These are phyloP conservation scores for Pythium aristosporum DNA, from an alignment of 352 stramenopile genomes.

Conservation along the genomic window DNA sequence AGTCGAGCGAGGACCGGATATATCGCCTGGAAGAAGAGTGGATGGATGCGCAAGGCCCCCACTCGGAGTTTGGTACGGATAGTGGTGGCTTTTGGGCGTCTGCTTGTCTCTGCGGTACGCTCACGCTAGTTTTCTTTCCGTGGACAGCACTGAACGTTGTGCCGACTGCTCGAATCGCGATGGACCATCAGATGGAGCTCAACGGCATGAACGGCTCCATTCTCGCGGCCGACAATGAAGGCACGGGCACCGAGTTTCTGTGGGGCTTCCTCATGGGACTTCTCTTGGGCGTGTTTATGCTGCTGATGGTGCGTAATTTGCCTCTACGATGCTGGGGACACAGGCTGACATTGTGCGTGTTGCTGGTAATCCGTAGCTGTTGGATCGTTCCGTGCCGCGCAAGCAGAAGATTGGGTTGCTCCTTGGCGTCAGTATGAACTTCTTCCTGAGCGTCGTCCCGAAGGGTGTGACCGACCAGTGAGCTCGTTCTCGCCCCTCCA, in stretches of 20 bases:
- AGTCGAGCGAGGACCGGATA: constrained; percentile 86
- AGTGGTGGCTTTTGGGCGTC: no score
- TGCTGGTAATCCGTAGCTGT: constrained; percentile 43
- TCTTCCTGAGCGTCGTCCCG: constrained; percentile 87
- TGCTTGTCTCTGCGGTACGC: background rate
- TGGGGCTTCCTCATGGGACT: constrained; percentile 89
- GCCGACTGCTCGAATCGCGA: constrained; percentile 59
- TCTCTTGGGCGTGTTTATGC: constrained; percentile 88
- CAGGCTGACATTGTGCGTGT: background rate
- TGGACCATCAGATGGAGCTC: constrained; percentile 86
- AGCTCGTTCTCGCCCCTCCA: background rate
- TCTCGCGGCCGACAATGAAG: constrained; percentile 84
- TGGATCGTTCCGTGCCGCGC: constrained; percentile 81
- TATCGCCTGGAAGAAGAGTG: constrained; percentile 87
- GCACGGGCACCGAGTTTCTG: constrained; percentile 84
- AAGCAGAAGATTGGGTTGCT: constrained; percentile 87
- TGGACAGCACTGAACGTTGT: constrained; percentile 76
- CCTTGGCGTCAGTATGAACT: constrained; percentile 87
- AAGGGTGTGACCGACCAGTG: constrained; percentile 67
- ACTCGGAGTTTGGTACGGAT: constrained; percentile 82
- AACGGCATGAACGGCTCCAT: constrained; percentile 83
- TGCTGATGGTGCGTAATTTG: constrained; percentile 68
- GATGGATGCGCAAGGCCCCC: constrained; percentile 84
- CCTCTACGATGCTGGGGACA: background rate
- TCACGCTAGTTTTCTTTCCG: background rate